These are phyloP conservation scores for Pichia sp. DNA, from an alignment of 1,139 yeast genomes.

Conservation along the genomic window DNA sequence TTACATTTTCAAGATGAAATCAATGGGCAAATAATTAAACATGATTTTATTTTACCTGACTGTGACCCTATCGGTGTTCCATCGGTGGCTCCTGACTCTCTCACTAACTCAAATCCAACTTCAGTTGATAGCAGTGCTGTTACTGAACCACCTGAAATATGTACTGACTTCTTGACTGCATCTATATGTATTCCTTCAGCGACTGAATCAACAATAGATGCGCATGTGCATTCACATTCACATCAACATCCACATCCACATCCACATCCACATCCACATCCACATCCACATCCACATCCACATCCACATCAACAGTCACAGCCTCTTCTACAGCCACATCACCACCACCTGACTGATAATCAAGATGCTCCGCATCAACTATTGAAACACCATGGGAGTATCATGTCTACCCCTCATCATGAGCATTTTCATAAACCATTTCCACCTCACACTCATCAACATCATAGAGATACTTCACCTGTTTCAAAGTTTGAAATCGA, in stretches of 20 bases:
- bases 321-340: slow-evolving; percentile 2
- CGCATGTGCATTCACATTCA: neutral
- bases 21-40: slow-evolving; percentile 21
- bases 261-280: neutral
- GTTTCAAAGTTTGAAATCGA: neutral
- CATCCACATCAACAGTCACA: neutral
- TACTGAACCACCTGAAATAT: neutral
- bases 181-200: slow-evolving; percentile 9
- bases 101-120: too few relatives aligned
- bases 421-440: slow-evolving; percentile 1
- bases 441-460: neutral
- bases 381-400: neutral
- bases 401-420: neutral
- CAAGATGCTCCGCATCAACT: slow-evolving; percentile 1
- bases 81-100: neutral
- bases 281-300: neutral
- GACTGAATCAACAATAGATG: neutral
- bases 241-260: neutral
- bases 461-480: neutral
- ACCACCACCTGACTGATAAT: slow-evolving; percentile 1
- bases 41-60: slow-evolving; percentile 24
- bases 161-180: slow-evolving; percentile 11
- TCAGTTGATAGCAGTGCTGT: neutral
- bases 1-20: slow-evolving; percentile 22
- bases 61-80: slow-evolving; percentile 1